Base-by-base conservation (phyloP, 1,284 basidiomycete species). In the Termitomyces sp. region DNA sequence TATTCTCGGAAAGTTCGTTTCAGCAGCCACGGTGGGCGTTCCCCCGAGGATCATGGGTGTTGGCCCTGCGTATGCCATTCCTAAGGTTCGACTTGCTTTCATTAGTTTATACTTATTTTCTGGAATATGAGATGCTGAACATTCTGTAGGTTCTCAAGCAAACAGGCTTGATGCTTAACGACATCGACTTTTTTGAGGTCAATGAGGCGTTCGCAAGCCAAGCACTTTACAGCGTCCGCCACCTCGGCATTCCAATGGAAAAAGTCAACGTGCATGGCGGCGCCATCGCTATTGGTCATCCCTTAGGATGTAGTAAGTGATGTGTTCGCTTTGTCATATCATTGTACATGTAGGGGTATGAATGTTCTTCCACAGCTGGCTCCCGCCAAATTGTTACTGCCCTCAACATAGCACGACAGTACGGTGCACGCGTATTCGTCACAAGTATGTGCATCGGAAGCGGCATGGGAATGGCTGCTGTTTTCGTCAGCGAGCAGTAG, bases 361-460 rank as follows among this genome's bases (percentile, higher is more conserved):
- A 48, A 8, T 26, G 10, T 8, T 28, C 6, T 6, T 8, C 55
- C 36, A 38, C 64, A 82, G 91, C 94, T 59, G 94, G 94, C 63
- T 87, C 91, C 10, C 79, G 94, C 44, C 93, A 96, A 73, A 81
- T 96, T 59, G 90, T 90, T 1, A 97, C 94, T 8, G 92, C 83
- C 12, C 72, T 92, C 53, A 84, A 84, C 62, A 87, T 94, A 59
- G 87, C 90, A 39, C 92, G 88, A 76, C 84, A 92, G 69, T 83
- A 83, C 49, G 77, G 76, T 45, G 79, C 79, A 46, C 88, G 87
- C 71, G 71, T 93, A 52, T 93, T 96, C 62, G 88, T 92, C 44
- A 92, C 93, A 1, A 90, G 86, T 65, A 98, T 98, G 96, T 98
- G 96, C 71, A 90, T 97, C 65, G 94, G 94, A 24, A 85, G 83